Percentiles rank a stretch among this genome's conserved stretches.
phyloP scores from a whole-genome alignment of 2,329 filamentous ascomycete species.

The Diaporthe citri region DNA sequence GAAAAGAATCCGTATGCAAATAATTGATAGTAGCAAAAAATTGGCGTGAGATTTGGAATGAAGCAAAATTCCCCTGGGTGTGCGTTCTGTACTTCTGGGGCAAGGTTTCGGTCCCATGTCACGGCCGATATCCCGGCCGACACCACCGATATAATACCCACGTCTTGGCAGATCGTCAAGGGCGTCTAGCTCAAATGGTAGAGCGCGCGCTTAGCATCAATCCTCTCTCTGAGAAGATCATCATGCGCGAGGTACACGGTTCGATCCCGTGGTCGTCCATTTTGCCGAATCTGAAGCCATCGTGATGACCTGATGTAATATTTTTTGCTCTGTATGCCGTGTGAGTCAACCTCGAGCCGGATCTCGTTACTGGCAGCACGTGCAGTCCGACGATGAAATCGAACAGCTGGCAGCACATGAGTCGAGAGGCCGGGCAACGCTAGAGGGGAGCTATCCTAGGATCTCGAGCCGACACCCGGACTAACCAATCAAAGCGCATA shows the following conservation, averaged over 20 bases:
- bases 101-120: not conserved
- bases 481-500: not conserved
- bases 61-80: no score
- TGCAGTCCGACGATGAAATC: not conserved
- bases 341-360: not conserved
- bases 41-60: no score
- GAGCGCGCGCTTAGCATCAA: constrained; percentile 21
- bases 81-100: no score
- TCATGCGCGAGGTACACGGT: constrained; percentile 19
- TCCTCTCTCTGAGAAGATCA: not conserved
- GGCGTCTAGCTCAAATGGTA: constrained; percentile 31
- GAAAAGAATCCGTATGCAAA: no score
- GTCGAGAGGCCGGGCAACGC: not conserved
- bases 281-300: not conserved
- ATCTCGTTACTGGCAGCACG: not conserved
- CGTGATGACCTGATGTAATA: accelerated
- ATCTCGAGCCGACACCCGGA: not conserved
- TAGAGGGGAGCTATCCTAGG: not conserved
- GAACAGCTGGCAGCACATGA: not conserved
- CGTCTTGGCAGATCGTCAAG: not conserved
- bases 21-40: no score
- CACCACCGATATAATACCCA: not conserved
- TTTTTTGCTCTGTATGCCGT: not conserved
- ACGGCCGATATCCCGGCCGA: no score
- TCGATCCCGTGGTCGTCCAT: constrained; percentile 27